phyloP scores from a whole-genome alignment of 1,284 basidiomycete species.

The Malassezia vespertilionis region DNA sequence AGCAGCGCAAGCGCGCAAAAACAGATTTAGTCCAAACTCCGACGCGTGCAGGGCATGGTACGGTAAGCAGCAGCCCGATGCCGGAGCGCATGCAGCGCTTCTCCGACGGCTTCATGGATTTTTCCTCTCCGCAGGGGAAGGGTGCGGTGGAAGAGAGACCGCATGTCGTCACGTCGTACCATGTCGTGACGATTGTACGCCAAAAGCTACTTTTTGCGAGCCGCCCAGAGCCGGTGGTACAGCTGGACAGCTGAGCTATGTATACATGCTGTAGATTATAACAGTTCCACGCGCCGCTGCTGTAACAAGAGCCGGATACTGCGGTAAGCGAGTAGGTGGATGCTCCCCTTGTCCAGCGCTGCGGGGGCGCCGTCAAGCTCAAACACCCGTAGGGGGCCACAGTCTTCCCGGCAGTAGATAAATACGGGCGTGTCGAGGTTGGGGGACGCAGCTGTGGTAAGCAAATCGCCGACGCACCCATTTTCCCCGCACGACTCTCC shows the following conservation, averaged over 20 bases:
- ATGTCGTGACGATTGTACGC: slow-evolving; percentile 37
- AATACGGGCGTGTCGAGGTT: slow-evolving; percentile 39
- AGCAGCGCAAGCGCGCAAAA: slow-evolving; percentile 10
- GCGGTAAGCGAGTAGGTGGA: slow-evolving; percentile 38
- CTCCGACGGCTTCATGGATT: slow-evolving; percentile 16
- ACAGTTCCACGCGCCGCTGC: slow-evolving; percentile 25
- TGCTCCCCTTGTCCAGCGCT: slow-evolving; percentile 21
- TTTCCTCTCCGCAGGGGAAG: slow-evolving; percentile 12
- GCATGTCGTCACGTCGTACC: slow-evolving; percentile 9
- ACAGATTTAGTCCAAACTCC: not conserved
- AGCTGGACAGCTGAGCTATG: slow-evolving; percentile 10
- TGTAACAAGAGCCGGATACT: slow-evolving; percentile 29
- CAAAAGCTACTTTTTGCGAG: slow-evolving; percentile 40
- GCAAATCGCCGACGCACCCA: slow-evolving; percentile 22
- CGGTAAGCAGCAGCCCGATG: slow-evolving; percentile 18
- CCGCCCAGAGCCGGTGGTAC: slow-evolving; percentile 37
- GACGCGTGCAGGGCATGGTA: not conserved
- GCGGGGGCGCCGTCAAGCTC: slow-evolving; percentile 30
- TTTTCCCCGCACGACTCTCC: slow-evolving; percentile 17
- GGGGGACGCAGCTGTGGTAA: slow-evolving; percentile 25
- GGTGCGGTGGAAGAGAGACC: not conserved
- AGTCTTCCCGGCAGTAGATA: slow-evolving; percentile 33
- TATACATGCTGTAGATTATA: slow-evolving; percentile 18
- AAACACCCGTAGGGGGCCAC: slow-evolving; percentile 25
- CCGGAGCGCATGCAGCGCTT: slow-evolving; percentile 6